These are phyloP conservation scores for Imleria badia DNA, from an alignment of 768 basidiomycete genomes.

Conservation along the genomic window DNA sequence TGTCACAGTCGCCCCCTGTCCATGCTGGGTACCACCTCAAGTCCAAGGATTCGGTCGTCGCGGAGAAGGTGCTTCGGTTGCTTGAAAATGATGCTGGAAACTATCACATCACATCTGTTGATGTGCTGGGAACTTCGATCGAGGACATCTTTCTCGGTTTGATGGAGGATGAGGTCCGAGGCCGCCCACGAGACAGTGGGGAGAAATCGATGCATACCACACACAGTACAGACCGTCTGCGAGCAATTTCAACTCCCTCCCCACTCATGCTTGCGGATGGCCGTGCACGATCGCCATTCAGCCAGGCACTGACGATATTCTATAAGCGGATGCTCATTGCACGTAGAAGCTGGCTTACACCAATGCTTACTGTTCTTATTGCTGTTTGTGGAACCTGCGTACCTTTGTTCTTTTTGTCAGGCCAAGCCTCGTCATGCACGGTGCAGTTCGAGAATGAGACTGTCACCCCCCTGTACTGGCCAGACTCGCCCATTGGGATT, in stretches of 20 bases:
- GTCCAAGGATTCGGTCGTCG: conserved; percentile 53
- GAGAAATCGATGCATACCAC: conserved; percentile 18
- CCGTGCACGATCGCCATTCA: conserved; percentile 51
- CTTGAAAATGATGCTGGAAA: conserved; percentile 45
- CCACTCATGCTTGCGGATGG: conserved; percentile 43
- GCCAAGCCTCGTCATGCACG: conserved; percentile 52
- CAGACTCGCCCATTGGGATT: conserved; percentile 41
- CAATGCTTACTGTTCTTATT: conserved; percentile 50
- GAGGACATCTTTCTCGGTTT: conserved; percentile 81
- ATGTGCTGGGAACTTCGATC: conserved; percentile 70
- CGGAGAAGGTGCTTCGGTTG: conserved; percentile 55
- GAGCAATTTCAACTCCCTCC: neutral
- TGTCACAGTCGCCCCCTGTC: conserved; percentile 42
- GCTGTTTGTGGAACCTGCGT: conserved; percentile 64
- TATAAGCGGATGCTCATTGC: conserved; percentile 65
- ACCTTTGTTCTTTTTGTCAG: conserved; percentile 62
- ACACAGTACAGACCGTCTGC: neutral
- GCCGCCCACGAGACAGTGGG: conserved; percentile 25
- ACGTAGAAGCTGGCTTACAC: conserved; percentile 70
- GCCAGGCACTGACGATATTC: conserved; percentile 72
- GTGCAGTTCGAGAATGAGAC: conserved; percentile 37
- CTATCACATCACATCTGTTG: conserved; percentile 51
- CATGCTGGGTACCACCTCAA: conserved; percentile 57
- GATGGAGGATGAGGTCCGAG: conserved; percentile 44
- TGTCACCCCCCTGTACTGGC: conserved; percentile 53